These are phyloP conservation scores for Apodospora peruviana DNA, from an alignment of 495 filamentous ascomycete species.

Conservation along the genomic window DNA sequence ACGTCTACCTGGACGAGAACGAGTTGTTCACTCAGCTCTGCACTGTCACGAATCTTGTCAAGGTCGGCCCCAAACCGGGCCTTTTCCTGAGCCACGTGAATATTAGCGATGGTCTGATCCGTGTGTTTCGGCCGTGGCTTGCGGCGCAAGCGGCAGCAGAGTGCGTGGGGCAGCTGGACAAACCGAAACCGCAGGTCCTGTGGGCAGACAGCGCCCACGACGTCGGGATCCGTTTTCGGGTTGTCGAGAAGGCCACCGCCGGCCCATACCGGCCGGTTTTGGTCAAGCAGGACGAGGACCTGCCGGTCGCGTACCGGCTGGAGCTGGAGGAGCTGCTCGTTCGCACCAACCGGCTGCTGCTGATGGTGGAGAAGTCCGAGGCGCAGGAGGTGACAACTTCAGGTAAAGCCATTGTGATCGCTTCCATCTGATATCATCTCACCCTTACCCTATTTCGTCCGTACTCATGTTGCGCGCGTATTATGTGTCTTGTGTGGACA, in stretches of 20 bases:
- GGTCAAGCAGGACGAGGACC: conserved; percentile 48
- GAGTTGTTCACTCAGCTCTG: conserved; percentile 71
- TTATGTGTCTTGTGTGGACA: too few relatives aligned
- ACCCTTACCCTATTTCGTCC: too few relatives aligned
- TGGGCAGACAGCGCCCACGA: conserved; percentile 53
- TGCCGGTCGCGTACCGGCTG: conserved; percentile 53
- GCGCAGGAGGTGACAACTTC: conserved; percentile 42
- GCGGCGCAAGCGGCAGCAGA: conserved; percentile 26
- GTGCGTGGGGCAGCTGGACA: conserved; percentile 8
- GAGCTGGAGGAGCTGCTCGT: conserved; percentile 60
- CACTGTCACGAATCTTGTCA: conserved; percentile 62
- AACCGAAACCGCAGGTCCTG: conserved; percentile 30
- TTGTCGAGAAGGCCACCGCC: conserved; percentile 28
- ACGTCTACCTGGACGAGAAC: conserved; percentile 58
- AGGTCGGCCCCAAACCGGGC: conserved; percentile 52
- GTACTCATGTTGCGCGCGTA: too few relatives aligned
- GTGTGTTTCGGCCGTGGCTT: conserved; percentile 68
- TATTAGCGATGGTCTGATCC: conserved; percentile 57
- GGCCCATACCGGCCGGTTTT: conserved; percentile 29
- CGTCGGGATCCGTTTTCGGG: conserved; percentile 54
- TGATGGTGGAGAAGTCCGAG: conserved; percentile 53
- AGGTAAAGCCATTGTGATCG: conserved; percentile 57
- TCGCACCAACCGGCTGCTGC: conserved; percentile 51
- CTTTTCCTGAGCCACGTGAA: conserved; percentile 56
- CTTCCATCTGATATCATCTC: conserved; percentile 29